phyloP scores from a whole-genome alignment of 306 rosid species.

The Fragaria ananassa region DNA sequence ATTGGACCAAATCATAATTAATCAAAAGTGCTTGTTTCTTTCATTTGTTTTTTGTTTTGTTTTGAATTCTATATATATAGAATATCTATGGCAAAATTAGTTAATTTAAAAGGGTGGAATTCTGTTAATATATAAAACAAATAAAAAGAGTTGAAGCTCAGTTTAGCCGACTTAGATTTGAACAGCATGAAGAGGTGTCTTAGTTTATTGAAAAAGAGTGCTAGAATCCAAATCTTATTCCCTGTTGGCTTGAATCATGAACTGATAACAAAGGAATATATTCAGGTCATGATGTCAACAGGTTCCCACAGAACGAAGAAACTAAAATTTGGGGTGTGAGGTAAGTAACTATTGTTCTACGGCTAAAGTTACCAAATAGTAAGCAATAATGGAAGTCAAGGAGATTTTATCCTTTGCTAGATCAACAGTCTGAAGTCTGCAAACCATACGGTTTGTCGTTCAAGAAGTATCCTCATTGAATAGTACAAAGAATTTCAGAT shows the following conservation, averaged over 20 bases:
- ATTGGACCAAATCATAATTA: background rate
- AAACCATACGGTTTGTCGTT: background rate
- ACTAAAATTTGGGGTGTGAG: background rate
- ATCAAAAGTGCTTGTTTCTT: background rate
- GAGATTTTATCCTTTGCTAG: background rate
- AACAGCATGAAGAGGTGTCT: conserved; percentile 8
- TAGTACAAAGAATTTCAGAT: background rate
- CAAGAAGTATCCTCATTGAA: background rate
- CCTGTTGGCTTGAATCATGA: background rate
- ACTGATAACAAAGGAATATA: background rate
- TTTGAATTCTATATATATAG: background rate
- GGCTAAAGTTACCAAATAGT: background rate
- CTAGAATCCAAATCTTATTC: conserved; percentile 3
- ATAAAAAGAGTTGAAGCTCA: background rate
- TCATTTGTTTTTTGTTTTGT: background rate
- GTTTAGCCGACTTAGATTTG: conserved; percentile 12
- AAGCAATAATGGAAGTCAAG: background rate
- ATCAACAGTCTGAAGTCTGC: background rate
- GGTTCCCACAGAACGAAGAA: background rate
- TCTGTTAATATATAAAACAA: background rate
- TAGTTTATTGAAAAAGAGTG: background rate
- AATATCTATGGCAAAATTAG: background rate
- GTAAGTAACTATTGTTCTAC: background rate
- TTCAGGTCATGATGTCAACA: conserved; percentile 10
- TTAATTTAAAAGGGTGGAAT: background rate